Evolutionary conservation across 331 rosid genomes (phyloP).

Genomic region (Acacia concinna): DNA sequence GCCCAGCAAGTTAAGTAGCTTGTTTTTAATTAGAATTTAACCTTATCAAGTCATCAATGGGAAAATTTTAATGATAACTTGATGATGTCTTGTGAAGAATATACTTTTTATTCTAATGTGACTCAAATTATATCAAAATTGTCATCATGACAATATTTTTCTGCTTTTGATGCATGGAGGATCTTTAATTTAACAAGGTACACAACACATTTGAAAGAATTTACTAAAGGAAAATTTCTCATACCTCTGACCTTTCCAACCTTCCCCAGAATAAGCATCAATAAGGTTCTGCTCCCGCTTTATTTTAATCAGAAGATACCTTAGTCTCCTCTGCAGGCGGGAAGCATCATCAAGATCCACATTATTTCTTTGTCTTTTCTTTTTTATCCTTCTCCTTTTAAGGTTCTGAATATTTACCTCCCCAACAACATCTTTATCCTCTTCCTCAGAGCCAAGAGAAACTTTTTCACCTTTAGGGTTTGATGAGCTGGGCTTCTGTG

Average conservation of each 20-base stretch:
- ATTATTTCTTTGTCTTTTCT: conserved; percentile 43
- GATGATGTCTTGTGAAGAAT: not conserved
- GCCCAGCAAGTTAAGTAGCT: not conserved
- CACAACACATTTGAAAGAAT: not conserved
- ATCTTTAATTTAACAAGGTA: not conserved
- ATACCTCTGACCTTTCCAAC: conserved; percentile 98
- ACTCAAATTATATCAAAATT: not conserved
- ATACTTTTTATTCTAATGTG: not conserved
- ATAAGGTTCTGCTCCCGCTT: conserved; percentile 93
- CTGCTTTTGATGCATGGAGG: conserved; percentile 2
- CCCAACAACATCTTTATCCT: conserved; percentile 38
- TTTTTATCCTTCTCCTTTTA: conserved; percentile 55
- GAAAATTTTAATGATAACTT: not conserved
- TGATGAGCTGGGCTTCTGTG: conserved; percentile 41
- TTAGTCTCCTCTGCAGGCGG: conserved; percentile 77
- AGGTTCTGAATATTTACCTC: conserved; percentile 39
- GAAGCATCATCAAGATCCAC: conserved; percentile 73
- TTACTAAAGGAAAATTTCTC: not conserved
- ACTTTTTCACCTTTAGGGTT: conserved; percentile 42
- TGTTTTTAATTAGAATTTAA: not conserved
- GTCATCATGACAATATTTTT: not conserved
- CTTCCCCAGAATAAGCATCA: conserved; percentile 96
- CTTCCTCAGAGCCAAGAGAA: conserved; percentile 32
- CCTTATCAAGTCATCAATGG: not conserved
- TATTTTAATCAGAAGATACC: conserved; percentile 81